Evolutionary conservation across 1,139 yeast species (phyloP).

Genomic region (Saccharomyces hybrid): DNA sequence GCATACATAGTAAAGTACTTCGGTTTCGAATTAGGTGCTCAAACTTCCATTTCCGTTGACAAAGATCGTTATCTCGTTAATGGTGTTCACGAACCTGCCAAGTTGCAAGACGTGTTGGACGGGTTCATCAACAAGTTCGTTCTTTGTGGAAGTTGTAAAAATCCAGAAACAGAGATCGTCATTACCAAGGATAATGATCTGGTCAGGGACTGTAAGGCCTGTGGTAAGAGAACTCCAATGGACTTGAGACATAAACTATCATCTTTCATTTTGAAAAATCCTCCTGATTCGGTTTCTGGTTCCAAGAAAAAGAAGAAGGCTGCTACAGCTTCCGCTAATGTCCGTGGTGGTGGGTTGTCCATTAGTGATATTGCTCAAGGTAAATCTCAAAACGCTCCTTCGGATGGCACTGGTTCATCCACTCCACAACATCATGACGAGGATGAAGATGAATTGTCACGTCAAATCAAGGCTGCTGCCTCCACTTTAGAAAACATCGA

Average conservation of each 20-base stretch:
- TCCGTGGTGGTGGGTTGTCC: slow-evolving; percentile 81
- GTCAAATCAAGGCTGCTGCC: slow-evolving; percentile 80
- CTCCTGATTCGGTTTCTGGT: slow-evolving; percentile 58
- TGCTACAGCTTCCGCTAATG: slow-evolving; percentile 88
- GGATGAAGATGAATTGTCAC: slow-evolving; percentile 71
- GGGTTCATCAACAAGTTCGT: slow-evolving; percentile 91
- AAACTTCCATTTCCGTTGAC: slow-evolving; percentile 71
- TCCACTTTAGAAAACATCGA: slow-evolving; percentile 51
- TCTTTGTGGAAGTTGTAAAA: slow-evolving; percentile 88
- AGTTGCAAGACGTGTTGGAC: slow-evolving; percentile 89
- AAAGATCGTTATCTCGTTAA: slow-evolving; percentile 86
- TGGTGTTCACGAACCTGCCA: slow-evolving; percentile 88
- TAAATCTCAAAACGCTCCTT: slow-evolving; percentile 36
- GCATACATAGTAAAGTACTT: slow-evolving; percentile 87
- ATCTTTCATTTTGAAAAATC: slow-evolving; percentile 83
- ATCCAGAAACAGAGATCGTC: slow-evolving; percentile 93
- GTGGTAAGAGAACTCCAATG: slow-evolving; percentile 83
- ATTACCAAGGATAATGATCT: slow-evolving; percentile 70
- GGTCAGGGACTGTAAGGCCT: slow-evolving; percentile 94
- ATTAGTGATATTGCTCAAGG: slow-evolving; percentile 69
- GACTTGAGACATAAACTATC: slow-evolving; percentile 86
- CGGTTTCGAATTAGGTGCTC: slow-evolving; percentile 97
- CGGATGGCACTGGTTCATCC: slow-evolving; percentile 29
- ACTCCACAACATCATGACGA: slow-evolving; percentile 36
- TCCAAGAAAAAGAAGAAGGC: slow-evolving; percentile 58